phyloP scores from a whole-genome alignment of 2,329 filamentous ascomycete genomes.

The Aspergillus pseudoterreus region DNA sequence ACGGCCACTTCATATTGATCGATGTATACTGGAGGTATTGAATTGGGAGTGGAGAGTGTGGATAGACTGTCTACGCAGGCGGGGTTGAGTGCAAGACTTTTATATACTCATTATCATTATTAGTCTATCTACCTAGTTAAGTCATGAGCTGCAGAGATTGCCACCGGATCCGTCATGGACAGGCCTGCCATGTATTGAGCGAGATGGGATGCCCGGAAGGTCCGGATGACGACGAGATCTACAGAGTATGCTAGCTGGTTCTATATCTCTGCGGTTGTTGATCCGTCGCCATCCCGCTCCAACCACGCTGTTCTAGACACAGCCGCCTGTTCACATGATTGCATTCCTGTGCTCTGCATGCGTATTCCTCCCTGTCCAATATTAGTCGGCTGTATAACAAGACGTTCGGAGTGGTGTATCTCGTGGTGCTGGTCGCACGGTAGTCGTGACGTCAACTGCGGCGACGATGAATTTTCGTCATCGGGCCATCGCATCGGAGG shows the following conservation, averaged over 20 bases:
- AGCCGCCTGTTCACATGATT: background rate
- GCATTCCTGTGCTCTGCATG: background rate
- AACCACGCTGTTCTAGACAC: too few relatives aligned
- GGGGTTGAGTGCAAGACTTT: background rate
- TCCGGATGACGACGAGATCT: background rate
- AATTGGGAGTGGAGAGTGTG: too few relatives aligned
- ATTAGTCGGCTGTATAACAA: too few relatives aligned
- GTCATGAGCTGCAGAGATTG: background rate
- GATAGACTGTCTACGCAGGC: background rate
- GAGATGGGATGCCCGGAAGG: background rate
- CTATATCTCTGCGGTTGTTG: background rate
- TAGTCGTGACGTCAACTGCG: background rate
- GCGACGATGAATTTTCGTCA: background rate
- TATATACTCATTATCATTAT: background rate
- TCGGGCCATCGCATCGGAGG: background rate
- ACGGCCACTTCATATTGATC: conserved; percentile 4
- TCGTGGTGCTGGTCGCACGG: background rate
- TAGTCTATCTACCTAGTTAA: background rate
- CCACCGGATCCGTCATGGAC: conserved; percentile 1
- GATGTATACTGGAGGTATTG: background rate
- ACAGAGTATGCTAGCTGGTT: background rate
- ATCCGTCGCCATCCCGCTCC: too few relatives aligned
- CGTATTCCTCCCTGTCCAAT: too few relatives aligned
- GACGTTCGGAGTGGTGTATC: too few relatives aligned
- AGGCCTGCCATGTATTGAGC: background rate